phyloP scores from a whole-genome alignment of 2,329 filamentous ascomycete genomes.

The Phialocephala sp. region DNA sequence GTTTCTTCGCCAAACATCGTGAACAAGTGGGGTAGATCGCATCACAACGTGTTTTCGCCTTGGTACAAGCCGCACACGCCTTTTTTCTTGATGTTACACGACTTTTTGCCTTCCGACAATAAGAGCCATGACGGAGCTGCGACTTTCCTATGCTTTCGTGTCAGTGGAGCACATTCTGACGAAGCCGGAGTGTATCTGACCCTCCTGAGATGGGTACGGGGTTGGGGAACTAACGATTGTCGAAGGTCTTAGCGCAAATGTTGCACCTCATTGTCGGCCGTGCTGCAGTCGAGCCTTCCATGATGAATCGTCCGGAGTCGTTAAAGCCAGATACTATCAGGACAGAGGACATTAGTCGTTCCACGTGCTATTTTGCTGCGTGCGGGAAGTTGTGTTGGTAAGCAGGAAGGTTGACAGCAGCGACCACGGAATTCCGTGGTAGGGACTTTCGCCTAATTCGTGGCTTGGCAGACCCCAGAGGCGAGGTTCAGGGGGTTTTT shows the following conservation, averaged over 20 bases:
- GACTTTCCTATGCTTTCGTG: constrained; percentile 22
- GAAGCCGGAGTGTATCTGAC: too few relatives aligned
- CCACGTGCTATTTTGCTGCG: neutral
- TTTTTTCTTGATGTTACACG: constrained; percentile 27
- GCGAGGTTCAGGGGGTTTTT: neutral
- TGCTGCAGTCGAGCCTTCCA: neutral
- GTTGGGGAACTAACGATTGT: constrained; percentile 23
- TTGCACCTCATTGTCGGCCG: constrained; percentile 16
- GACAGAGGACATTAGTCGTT: constrained; percentile 4
- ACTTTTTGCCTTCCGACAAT: constrained; percentile 29
- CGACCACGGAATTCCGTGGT: constrained; percentile 12
- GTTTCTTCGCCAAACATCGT: constrained; percentile 24
- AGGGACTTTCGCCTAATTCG: neutral
- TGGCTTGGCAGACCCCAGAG: neutral
- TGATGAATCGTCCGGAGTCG: neutral
- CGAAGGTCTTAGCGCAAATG: constrained; percentile 30
- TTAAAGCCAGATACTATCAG: neutral
- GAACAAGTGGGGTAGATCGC: constrained; percentile 24
- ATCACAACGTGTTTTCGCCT: constrained; percentile 33
- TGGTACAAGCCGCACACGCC: constrained; percentile 28
- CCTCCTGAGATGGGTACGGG: too few relatives aligned
- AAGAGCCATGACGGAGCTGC: constrained; percentile 28
- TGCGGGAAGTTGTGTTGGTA: neutral
- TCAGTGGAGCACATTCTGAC: neutral
- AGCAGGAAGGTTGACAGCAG: neutral